These are phyloP conservation scores for Macadamia integrifolia DNA, from an alignment of 164 flowering plant genomes.

Conservation along the genomic window DNA sequence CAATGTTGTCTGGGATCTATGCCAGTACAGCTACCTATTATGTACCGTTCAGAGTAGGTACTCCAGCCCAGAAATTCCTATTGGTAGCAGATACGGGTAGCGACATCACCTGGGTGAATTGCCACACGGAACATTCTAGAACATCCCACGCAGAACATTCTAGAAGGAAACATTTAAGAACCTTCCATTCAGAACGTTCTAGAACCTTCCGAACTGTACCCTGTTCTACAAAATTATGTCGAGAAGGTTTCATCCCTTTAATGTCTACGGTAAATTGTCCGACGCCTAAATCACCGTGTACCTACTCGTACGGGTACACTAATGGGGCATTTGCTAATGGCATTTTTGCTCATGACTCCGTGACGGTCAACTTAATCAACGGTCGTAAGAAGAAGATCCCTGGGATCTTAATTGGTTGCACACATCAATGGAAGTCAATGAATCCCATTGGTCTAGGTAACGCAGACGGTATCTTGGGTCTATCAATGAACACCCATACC, in stretches of 20 bases:
- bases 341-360: constrained; percentile 53
- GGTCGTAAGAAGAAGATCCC: constrained; percentile 30
- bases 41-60: constrained; percentile 52
- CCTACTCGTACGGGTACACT: constrained; percentile 15
- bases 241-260: constrained; percentile 25
- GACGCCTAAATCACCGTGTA: constrained; percentile 35
- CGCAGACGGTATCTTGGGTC: constrained; percentile 65
- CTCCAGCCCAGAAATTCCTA: constrained; percentile 45
- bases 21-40: constrained; percentile 47
- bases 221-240: constrained; percentile 42
- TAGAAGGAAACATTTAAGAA: constrained; percentile 3
- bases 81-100: constrained; percentile 73
- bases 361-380: constrained; percentile 30
- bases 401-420: constrained; percentile 55
- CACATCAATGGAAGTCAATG: constrained; percentile 15
- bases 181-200: constrained; percentile 35
- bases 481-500: constrained; percentile 41
- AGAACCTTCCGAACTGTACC: constrained; percentile 36
- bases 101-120: constrained; percentile 75
- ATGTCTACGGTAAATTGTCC: constrained; percentile 47
- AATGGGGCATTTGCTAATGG: constrained; percentile 52
- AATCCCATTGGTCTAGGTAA: constrained; percentile 21
- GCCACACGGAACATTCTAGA: constrained; percentile 12
- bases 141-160: too few species aligned
- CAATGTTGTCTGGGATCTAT: constrained; percentile 44